A percentile compares a stretch with the other conserved stretches of the same genome.
Conservation (phyloP, 495 filamentous ascomycete species). For the Hypomontagnella monticulosa region DNA sequence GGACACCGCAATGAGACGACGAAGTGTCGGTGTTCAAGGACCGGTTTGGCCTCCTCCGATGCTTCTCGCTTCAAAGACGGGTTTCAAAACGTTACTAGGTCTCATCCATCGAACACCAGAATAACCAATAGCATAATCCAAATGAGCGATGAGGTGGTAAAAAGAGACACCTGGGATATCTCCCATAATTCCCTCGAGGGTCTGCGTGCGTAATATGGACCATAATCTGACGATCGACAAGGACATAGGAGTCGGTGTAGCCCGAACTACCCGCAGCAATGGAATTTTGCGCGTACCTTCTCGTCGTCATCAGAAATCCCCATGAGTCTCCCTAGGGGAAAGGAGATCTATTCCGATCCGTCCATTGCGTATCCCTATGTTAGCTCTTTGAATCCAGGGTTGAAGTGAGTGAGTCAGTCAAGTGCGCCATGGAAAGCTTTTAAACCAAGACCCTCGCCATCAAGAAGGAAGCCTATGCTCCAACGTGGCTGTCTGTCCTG, state of each 20-base stretch:
- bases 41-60: too few relatives aligned
- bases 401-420: not conserved
- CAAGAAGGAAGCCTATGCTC: constrained; percentile 5
- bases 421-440: not conserved
- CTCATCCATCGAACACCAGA: too few relatives aligned
- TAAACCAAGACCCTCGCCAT: not conserved
- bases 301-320: not conserved
- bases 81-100: too few relatives aligned
- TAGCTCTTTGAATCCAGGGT: too few relatives aligned
- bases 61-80: too few relatives aligned
- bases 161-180: not conserved
- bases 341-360: not conserved
- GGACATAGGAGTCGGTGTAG: constrained; percentile 4
- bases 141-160: not conserved
- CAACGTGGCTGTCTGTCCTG: constrained; percentile 11
- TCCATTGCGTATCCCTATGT: too few relatives aligned
- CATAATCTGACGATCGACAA: not conserved
- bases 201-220: not conserved
- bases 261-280: not conserved
- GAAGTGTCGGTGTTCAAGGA: not conserved
- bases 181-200: not conserved
- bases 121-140: not conserved
- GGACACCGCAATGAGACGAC: too few relatives aligned
- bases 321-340: not conserved
- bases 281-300: not conserved